Conservation (phyloP, 768 basidiomycete species). For the Amanita thiersii region DNA sequence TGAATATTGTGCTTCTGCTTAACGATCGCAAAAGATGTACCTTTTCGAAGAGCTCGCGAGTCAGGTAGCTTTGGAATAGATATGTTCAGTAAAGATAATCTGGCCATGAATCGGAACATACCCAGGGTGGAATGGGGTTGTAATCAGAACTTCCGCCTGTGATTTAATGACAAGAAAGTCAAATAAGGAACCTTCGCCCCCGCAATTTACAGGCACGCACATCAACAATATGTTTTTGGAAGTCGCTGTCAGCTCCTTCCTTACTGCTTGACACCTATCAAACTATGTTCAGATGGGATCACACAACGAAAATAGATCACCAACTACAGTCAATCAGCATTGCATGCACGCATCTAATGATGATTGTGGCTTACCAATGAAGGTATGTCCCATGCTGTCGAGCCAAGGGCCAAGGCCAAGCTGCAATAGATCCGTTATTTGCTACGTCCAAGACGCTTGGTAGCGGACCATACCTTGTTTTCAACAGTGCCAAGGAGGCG, state of each 20-base stretch:
- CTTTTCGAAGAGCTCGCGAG: conserved; percentile 63
- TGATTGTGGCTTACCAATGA: conserved; percentile 41
- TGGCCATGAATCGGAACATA: conserved; percentile 13
- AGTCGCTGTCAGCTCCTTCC: conserved; percentile 73
- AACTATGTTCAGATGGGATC: neutral
- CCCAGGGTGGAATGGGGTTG: conserved; percentile 82
- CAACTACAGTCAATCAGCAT: conserved; percentile 1
- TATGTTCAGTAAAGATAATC: neutral
- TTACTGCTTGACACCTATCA: conserved; percentile 77
- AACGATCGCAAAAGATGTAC: conserved; percentile 19
- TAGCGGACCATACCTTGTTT: conserved; percentile 46
- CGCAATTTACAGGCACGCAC: too few species aligned
- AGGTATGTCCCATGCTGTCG: conserved; percentile 64
- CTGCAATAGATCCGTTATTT: conserved; percentile 23
- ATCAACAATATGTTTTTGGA: conserved; percentile 77
- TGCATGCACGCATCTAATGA: conserved; percentile 5
- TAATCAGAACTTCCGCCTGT: conserved; percentile 73
- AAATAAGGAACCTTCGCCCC: neutral
- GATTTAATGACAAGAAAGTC: conserved; percentile 2
- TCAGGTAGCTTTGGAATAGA: conserved; percentile 46
- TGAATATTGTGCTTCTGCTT: conserved; percentile 1
- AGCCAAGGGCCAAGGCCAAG: conserved; percentile 71
- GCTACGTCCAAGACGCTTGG: neutral
- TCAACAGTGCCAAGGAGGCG: conserved; percentile 76
- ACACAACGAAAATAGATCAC: neutral